Base-by-base conservation (phyloP, 2,329 filamentous ascomycete genomes). In the Fusarium sp. region DNA sequence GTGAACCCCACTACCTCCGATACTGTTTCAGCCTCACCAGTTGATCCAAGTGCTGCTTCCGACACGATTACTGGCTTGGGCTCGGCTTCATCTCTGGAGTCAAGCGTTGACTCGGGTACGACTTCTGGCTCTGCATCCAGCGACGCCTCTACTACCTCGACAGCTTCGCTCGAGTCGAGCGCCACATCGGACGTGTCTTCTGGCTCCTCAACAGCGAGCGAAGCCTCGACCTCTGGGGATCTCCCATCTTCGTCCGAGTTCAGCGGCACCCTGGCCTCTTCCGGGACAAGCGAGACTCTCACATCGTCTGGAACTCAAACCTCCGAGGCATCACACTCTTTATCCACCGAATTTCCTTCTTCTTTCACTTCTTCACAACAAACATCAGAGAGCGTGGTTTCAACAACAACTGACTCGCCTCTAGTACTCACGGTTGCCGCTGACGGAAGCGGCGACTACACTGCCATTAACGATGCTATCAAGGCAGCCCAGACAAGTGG, bases 371-470 rank as follows among this genome's bases (percentile, higher is more conserved):
- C 65, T 63, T 61, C 58, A 60, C 64, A 68, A 44, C 51, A 41
- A 56, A 66, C 70, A 33, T 73, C 57, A 21, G 65, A 66, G 23
- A 59, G 55, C 55, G 51, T 61, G 29, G 23, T 37, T 31, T 27
- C 64, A 56, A 67, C 73, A 64, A 63, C 74, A 6, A 66, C 74
- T 70, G 66, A 77, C 66, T 58, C 60, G 35, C 49, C 41, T 67
- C 14, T 66, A 77, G 80, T 78, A 14, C 79, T 86, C 37, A 84
- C 83, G 3, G 84, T 86, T 55, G 83, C 84, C 21, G 64, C 79
- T 2, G 83, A 85, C 69, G 82, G 83, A 35, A 82, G 79, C 27
- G 84, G 81, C 25, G 82, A 85, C 52, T 86, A 82, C 62, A 84
- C 83, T 21, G 83, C 80, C 16, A 85, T 86, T 72, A 81, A 80